phyloP scores from a whole-genome alignment of 1,284 basidiomycete genomes.

The Tylopilus orsonianus region DNA sequence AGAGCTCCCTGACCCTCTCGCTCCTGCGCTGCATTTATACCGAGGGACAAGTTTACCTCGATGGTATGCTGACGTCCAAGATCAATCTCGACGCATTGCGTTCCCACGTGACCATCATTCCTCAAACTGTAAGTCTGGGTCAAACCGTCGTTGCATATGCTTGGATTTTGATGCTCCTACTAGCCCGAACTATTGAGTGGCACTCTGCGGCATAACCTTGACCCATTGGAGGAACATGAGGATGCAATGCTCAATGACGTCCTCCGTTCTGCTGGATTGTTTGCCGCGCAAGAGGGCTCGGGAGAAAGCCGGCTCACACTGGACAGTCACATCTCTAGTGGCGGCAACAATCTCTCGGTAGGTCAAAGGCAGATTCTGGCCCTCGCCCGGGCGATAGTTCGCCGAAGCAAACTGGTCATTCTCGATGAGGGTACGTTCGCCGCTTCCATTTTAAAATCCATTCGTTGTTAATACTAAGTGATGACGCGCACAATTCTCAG shows the following conservation, averaged over 20 bases:
- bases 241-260: constrained; percentile 61
- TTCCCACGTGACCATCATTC: constrained; percentile 4
- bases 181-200: constrained; percentile 38
- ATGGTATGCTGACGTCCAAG: constrained; percentile 41
- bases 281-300: constrained; percentile 47
- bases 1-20: constrained; percentile 51
- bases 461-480: background rate
- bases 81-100: constrained; percentile 10
- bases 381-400: constrained; percentile 40
- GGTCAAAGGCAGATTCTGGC: constrained; percentile 69
- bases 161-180: background rate
- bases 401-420: constrained; percentile 32
- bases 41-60: constrained; percentile 55
- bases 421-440: constrained; percentile 35
- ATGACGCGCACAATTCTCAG: constrained; percentile 26
- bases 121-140: background rate
- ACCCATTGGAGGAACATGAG: constrained; percentile 73
- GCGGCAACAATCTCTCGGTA: constrained; percentile 66
- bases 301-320: constrained; percentile 39
- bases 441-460: too few relatives aligned
- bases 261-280: constrained; percentile 54
- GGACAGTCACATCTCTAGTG: constrained; percentile 49
- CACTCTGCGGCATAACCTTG: constrained; percentile 56
- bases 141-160: background rate
- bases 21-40: constrained; percentile 58